Evolutionary conservation across 2,329 filamentous ascomycete species (phyloP).

Genomic region (Alternaria angustiovoidea): DNA sequence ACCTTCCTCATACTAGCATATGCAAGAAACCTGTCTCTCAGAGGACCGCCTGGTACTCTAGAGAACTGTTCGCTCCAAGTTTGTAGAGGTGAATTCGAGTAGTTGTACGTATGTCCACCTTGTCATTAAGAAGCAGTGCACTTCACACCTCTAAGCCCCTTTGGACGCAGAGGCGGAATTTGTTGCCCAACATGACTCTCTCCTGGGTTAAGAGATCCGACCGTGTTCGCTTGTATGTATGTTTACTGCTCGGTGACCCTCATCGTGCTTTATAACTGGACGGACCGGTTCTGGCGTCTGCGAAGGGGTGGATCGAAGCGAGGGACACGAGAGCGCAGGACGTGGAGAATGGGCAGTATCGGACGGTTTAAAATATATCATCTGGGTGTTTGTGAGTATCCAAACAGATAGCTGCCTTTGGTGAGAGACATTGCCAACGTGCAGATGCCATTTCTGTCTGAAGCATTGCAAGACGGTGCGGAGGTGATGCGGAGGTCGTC

Average conservation of each 20-base stretch:
- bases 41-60: too few relatives aligned
- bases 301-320: neutral
- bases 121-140: neutral
- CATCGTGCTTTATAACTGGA: neutral
- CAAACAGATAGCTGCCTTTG: neutral
- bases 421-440: neutral
- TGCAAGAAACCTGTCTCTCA: neutral
- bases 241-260: neutral
- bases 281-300: neutral
- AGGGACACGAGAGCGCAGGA: neutral
- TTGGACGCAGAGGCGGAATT: neutral
- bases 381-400: neutral
- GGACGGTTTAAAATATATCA: neutral
- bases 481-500: conserved; percentile 19
- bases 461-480: neutral
- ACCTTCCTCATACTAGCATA: neutral
- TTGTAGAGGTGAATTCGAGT: neutral
- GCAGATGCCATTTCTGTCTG: neutral
- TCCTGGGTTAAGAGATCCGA: neutral
- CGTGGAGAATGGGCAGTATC: neutral
- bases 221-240: neutral
- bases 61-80: neutral
- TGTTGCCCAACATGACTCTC: neutral
- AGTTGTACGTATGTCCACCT: neutral
- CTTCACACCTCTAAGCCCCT: neutral